A percentile compares a stretch with the other conserved stretches of the same genome.
Evolutionary conservation across 2,329 filamentous ascomycete species (phyloP).

Genomic region (Calonectria pteridis): DNA sequence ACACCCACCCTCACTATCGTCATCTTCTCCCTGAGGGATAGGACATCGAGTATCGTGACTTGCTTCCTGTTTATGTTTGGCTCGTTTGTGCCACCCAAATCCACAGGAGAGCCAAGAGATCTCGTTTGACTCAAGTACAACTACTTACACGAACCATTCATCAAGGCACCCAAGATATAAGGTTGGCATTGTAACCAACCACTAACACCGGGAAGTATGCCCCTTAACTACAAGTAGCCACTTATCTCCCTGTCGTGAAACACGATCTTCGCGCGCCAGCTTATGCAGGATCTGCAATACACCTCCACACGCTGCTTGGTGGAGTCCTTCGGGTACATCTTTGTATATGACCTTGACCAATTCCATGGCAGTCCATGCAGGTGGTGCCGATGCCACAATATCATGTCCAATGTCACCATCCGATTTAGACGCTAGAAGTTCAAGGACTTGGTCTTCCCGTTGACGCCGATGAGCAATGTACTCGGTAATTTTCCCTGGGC

Average conservation of each 20-base stretch:
- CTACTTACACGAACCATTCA: neutral
- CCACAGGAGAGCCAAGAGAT: neutral
- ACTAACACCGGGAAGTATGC: slow-evolving; percentile 39
- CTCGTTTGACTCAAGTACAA: neutral
- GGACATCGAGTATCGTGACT: neutral
- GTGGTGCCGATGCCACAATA: slow-evolving; percentile 34
- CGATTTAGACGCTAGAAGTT: slow-evolving; percentile 60
- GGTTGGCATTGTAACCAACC: neutral
- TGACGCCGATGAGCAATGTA: slow-evolving; percentile 86
- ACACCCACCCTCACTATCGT: neutral
- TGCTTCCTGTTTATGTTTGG: neutral
- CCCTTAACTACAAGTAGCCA: slow-evolving; percentile 45
- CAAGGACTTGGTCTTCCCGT: slow-evolving; percentile 83
- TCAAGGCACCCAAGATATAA: neutral
- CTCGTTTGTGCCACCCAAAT: neutral
- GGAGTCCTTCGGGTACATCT: slow-evolving; percentile 81
- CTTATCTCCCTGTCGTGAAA: slow-evolving; percentile 53
- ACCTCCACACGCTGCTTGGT: slow-evolving; percentile 80
- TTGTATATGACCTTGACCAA: slow-evolving; percentile 91
- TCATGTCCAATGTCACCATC: slow-evolving; percentile 50
- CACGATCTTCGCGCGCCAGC: slow-evolving; percentile 79
- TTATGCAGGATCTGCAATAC: slow-evolving; percentile 85
- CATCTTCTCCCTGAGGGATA: neutral
- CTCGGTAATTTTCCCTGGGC: slow-evolving; percentile 77
- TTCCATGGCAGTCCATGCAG: slow-evolving; percentile 78